A percentile compares a stretch with the other conserved stretches of the same genome.
These are phyloP conservation scores for Talaromyces liani DNA, from an alignment of 495 filamentous ascomycete species.

Conservation along the genomic window DNA sequence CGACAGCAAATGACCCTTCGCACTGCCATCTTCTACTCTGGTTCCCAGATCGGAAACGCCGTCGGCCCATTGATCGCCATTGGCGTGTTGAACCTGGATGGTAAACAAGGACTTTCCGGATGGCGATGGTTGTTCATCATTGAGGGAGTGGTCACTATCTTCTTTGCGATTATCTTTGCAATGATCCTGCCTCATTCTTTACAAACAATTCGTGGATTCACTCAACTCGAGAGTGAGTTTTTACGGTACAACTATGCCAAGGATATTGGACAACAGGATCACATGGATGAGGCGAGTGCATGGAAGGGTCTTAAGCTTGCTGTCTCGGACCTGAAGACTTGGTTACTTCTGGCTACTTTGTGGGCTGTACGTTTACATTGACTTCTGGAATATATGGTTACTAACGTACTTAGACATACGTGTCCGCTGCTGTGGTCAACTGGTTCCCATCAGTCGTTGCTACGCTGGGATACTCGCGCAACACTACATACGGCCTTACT, in stretches of 20 bases:
- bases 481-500: conserved; percentile 66
- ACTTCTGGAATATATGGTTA: conserved; percentile 1
- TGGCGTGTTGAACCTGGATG: conserved; percentile 88
- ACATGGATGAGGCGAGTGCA: conserved; percentile 13
- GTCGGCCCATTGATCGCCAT: conserved; percentile 87
- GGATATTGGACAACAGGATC: conserved; percentile 16
- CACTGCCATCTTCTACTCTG: conserved; percentile 85
- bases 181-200: conserved; percentile 13
- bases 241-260: conserved; percentile 16
- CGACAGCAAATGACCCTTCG: conserved; percentile 78
- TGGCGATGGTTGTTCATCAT: conserved; percentile 96
- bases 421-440: conserved; percentile 68
- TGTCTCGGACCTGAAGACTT: conserved; percentile 14
- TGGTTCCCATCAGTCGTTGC: conserved; percentile 83
- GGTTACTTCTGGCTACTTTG: conserved; percentile 11
- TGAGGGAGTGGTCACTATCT: conserved; percentile 67
- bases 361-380: not conserved
- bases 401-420: conserved; percentile 43
- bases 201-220: conserved; percentile 17
- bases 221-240: conserved; percentile 18
- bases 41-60: conserved; percentile 80
- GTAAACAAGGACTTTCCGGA: conserved; percentile 64
- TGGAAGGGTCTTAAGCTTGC: conserved; percentile 15
- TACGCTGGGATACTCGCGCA: conserved; percentile 61
- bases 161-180: conserved; percentile 25